phyloP scores from a whole-genome alignment of 2,329 filamentous ascomycete species.

The Venturia carpophila region DNA sequence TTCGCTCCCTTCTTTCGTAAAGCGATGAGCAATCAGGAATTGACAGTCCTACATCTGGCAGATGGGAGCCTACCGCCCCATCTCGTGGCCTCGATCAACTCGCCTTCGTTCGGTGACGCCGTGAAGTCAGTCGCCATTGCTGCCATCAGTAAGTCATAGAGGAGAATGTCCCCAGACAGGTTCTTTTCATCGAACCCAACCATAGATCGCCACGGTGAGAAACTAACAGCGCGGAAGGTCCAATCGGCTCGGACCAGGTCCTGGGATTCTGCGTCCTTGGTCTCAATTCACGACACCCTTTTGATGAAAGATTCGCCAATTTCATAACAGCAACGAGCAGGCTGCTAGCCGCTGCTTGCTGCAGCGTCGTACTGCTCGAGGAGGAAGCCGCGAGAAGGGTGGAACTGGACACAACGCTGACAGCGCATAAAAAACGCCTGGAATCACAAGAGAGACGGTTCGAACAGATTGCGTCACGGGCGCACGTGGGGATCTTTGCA shows the following conservation, averaged over 20 bases:
- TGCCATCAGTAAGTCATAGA: slow-evolving; percentile 4
- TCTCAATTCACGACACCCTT: slow-evolving; percentile 8
- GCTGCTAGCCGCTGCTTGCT: background rate
- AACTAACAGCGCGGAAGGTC: background rate
- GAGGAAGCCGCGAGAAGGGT: background rate
- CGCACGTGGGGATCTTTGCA: slow-evolving; percentile 59
- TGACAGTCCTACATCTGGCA: background rate
- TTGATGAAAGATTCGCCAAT: background rate
- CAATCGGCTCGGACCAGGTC: background rate
- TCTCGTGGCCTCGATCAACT: background rate
- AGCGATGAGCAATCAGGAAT: background rate
- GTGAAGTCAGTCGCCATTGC: slow-evolving; percentile 4
- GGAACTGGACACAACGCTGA: background rate
- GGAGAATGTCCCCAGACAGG: too few species aligned
- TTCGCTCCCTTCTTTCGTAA: slow-evolving; percentile 9
- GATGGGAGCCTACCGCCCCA: background rate
- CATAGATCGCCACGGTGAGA: background rate
- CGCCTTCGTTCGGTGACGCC: background rate
- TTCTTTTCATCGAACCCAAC: background rate
- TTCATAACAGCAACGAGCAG: slow-evolving; percentile 1
- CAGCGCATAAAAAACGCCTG: background rate
- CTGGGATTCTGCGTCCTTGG: slow-evolving; percentile 10
- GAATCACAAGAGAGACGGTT: slow-evolving; percentile 25
- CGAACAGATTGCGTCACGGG: slow-evolving; percentile 29
- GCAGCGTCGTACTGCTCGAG: slow-evolving; percentile 3